A percentile compares a stretch with the other conserved stretches of the same genome.
Evolutionary conservation across 2,329 filamentous ascomycete genomes (phyloP).

Genomic region (Trichoderma asperellum): DNA sequence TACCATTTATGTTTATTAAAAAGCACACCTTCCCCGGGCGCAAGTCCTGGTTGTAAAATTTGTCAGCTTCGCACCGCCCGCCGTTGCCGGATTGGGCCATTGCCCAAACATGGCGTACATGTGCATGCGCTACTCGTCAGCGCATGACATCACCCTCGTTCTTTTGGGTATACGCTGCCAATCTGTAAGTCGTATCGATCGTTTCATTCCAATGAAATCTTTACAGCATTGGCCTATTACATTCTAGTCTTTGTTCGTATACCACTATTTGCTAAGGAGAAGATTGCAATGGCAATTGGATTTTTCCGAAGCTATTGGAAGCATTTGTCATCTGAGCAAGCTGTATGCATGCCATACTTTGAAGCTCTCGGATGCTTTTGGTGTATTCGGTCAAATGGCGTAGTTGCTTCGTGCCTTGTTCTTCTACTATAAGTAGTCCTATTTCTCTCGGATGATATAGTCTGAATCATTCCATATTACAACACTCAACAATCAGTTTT

Average conservation of each 20-base stretch:
- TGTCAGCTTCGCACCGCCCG: neutral
- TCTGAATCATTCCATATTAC: too few relatives aligned
- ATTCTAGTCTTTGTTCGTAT: neutral
- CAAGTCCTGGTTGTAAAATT: neutral
- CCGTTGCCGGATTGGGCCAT: neutral
- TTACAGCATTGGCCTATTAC: neutral
- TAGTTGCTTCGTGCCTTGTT: neutral
- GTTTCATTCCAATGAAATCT: neutral
- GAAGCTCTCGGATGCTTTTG: too few relatives aligned
- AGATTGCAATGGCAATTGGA: neutral
- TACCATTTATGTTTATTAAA: neutral
- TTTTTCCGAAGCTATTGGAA: neutral
- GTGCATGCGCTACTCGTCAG: neutral
- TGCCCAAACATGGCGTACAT: neutral
- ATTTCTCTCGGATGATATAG: neutral
- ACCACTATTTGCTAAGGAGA: neutral
- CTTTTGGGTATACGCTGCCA: constrained; percentile 2
- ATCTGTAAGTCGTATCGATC: neutral
- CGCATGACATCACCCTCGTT: neutral
- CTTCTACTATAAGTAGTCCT: constrained; percentile 21
- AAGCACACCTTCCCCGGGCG: neutral
- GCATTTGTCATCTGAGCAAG: neutral
- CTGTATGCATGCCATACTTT: neutral
- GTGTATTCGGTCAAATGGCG: neutral
- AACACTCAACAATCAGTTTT: neutral